Percentiles rank a stretch among this genome's conserved stretches.
phyloP scores from a whole-genome alignment of 1,139 yeast species.

The Sugiyamaella paludigena region DNA sequence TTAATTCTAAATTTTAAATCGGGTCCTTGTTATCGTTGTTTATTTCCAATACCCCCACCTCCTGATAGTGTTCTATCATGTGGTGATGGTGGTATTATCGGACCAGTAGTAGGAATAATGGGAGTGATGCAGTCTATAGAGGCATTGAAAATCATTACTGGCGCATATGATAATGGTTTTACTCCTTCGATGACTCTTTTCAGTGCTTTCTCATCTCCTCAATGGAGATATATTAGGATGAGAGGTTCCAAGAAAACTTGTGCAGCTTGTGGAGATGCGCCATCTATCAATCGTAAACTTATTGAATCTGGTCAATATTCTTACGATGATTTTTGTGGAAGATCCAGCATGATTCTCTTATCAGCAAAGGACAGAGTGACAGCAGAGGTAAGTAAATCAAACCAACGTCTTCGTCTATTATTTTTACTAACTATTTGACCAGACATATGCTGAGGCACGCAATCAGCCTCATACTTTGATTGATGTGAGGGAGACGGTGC shows the following conservation, averaged over 20 bases:
- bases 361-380: slow-evolving; percentile 50
- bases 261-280: slow-evolving; percentile 57
- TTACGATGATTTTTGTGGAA: slow-evolving; percentile 76
- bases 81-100: slow-evolving; percentile 92
- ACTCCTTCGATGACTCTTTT: slow-evolving; percentile 69
- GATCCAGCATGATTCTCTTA: slow-evolving; percentile 41
- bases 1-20: slow-evolving; percentile 63
- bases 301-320: slow-evolving; percentile 53
- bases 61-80: slow-evolving; percentile 81
- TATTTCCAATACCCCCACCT: slow-evolving; percentile 88
- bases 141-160: slow-evolving; percentile 69
- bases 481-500: slow-evolving; percentile 83
- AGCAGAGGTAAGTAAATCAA: slow-evolving; percentile 43
- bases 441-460: slow-evolving; percentile 2
- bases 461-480: slow-evolving; percentile 43
- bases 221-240: slow-evolving; percentile 74
- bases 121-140: slow-evolving; percentile 91
- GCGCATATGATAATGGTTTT: slow-evolving; percentile 48
- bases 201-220: slow-evolving; percentile 72
- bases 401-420: slow-evolving; percentile 5
- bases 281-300: slow-evolving; percentile 45
- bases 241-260: slow-evolving; percentile 64
- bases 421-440: neutral
- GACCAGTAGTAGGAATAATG: slow-evolving; percentile 90
- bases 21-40: slow-evolving; percentile 95